A percentile compares a stretch with the other conserved stretches of the same genome.
phyloP scores from a whole-genome alignment of 2,329 filamentous ascomycete genomes.

The Colletotrichum siamense region DNA sequence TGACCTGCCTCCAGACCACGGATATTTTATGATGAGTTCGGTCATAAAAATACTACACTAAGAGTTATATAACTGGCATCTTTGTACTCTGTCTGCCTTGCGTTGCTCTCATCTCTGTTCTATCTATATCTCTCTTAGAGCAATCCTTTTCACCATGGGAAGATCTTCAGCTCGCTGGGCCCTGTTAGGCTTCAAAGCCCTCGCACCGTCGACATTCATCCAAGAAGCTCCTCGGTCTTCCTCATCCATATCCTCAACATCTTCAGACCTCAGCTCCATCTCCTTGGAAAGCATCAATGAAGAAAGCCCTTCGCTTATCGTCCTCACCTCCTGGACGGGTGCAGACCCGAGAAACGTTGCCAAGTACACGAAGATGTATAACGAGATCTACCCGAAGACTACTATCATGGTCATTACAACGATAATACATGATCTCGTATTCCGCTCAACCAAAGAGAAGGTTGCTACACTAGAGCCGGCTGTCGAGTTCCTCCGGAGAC shows the following conservation, averaged over 20 bases:
- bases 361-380: background rate
- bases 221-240: background rate
- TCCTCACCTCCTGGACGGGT: background rate
- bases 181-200: background rate
- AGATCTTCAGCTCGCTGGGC: background rate
- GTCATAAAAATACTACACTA: background rate
- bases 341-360: background rate
- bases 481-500: background rate
- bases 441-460: background rate
- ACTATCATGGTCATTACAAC: background rate
- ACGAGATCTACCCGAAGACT: background rate
- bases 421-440: background rate
- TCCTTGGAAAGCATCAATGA: background rate
- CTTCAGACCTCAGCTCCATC: background rate
- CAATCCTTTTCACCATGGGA: background rate
- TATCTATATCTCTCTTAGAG: background rate
- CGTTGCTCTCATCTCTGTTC: background rate
- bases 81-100: background rate
- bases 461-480: background rate
- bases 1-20: background rate
- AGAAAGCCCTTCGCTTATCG: background rate
- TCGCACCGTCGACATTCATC: background rate
- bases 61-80: background rate
- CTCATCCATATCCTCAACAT: background rate
- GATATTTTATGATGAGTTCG: background rate